Evolutionary conservation across 805 yeast species (phyloP).

Genomic region (Tetrapisispora namnaoensis): DNA sequence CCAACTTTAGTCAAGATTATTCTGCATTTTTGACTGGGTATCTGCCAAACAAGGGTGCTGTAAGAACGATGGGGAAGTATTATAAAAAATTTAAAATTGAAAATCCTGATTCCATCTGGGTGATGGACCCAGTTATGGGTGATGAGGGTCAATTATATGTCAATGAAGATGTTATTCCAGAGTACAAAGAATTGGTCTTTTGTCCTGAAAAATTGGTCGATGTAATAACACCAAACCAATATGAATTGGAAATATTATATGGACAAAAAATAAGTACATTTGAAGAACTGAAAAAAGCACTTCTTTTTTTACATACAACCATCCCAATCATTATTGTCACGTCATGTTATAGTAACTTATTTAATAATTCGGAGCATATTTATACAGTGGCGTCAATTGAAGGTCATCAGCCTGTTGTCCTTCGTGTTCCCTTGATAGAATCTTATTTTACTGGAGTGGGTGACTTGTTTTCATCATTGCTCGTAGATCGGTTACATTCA

Average conservation of each 20-base stretch:
- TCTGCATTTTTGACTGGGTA: slow-evolving; percentile 59
- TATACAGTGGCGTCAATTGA: slow-evolving; percentile 38
- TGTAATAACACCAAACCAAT: slow-evolving; percentile 83
- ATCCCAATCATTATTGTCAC: slow-evolving; percentile 21
- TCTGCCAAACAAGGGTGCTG: slow-evolving; percentile 46
- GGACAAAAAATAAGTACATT: slow-evolving; percentile 37
- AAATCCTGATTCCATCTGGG: slow-evolving; percentile 37
- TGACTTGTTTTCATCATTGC: slow-evolving; percentile 74
- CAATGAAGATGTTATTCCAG: slow-evolving; percentile 48
- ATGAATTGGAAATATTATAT: slow-evolving; percentile 68
- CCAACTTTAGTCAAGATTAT: slow-evolving; percentile 30
- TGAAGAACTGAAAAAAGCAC: slow-evolving; percentile 36
- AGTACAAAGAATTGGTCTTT: slow-evolving; percentile 35
- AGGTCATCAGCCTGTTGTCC: slow-evolving; percentile 17
- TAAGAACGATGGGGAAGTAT: slow-evolving; percentile 35
- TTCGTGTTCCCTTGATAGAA: slow-evolving; percentile 49
- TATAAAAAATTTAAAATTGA: slow-evolving; percentile 30
- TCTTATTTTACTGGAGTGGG: slow-evolving; percentile 95
- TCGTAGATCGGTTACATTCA: slow-evolving; percentile 50
- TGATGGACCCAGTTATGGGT: slow-evolving; percentile 75
- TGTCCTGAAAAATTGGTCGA: slow-evolving; percentile 43
- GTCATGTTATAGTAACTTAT: slow-evolving; percentile 18
- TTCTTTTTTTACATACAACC: slow-evolving; percentile 37
- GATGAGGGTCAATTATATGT: slow-evolving; percentile 68
- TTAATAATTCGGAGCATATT: slow-evolving; percentile 24